These are phyloP conservation scores for Ascochyta viciae-villosae DNA, from an alignment of 2,329 filamentous ascomycete genomes.

Conservation along the genomic window DNA sequence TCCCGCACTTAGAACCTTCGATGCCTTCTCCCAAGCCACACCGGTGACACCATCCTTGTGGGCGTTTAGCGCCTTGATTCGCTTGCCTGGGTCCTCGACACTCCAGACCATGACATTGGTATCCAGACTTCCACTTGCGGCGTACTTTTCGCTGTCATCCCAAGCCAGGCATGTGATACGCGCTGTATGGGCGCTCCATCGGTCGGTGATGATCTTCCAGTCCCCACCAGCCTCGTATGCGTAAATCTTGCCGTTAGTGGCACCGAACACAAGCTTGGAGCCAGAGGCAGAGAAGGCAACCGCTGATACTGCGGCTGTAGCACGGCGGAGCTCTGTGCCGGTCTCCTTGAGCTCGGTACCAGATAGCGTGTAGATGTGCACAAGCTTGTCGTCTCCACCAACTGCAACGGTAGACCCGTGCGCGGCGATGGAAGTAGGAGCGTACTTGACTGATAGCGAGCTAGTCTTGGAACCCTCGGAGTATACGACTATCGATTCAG, in stretches of 20 bases:
- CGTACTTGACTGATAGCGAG: slow-evolving; percentile 66
- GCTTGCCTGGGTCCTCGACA: slow-evolving; percentile 78
- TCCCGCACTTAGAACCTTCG: slow-evolving; percentile 77
- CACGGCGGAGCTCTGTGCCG: slow-evolving; percentile 67
- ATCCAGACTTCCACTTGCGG: slow-evolving; percentile 85
- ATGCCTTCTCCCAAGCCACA: slow-evolving; percentile 74
- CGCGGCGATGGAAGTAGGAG: slow-evolving; percentile 75
- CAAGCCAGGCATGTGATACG: slow-evolving; percentile 75
- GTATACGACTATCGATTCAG: slow-evolving; percentile 66
- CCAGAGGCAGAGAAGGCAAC: slow-evolving; percentile 84
- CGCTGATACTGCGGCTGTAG: slow-evolving; percentile 75
- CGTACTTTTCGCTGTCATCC: slow-evolving; percentile 77
- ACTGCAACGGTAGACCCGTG: slow-evolving; percentile 73
- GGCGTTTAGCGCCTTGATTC: slow-evolving; percentile 83
- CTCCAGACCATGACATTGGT: slow-evolving; percentile 96
- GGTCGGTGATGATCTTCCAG: slow-evolving; percentile 79
- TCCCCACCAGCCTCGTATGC: slow-evolving; percentile 71
- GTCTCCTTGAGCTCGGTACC: slow-evolving; percentile 62
- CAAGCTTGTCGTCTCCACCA: slow-evolving; percentile 74
- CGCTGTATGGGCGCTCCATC: slow-evolving; percentile 75
- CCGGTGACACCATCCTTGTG: slow-evolving; percentile 96
- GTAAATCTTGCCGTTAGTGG: slow-evolving; percentile 84
- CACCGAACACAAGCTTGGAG: slow-evolving; percentile 80
- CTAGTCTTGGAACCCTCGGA: slow-evolving; percentile 66
- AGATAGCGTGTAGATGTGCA: slow-evolving; percentile 75